Conservation (phyloP, 257 asterid genomes). For the Parsonsia alboflavescens region DNA sequence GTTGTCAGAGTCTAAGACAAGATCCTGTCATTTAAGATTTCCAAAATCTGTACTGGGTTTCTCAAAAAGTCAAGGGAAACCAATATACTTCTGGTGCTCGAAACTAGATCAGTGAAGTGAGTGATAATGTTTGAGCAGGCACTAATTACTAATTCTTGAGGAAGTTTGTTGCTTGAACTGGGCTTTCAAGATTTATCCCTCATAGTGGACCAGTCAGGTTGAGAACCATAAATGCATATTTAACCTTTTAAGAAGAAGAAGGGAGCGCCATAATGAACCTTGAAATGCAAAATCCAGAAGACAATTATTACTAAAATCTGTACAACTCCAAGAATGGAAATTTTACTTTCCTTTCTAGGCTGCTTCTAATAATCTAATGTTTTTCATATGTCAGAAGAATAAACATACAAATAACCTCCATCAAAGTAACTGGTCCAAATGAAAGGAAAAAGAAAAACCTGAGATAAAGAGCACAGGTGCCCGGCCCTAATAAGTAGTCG, state of each 20-base stretch:
- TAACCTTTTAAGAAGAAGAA: background rate
- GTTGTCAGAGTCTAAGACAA: too few species aligned
- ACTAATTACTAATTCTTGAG: background rate
- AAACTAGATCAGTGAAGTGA: background rate
- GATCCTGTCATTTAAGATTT: background rate
- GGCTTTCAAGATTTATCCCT: background rate
- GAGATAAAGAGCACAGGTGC: constrained; percentile 77
- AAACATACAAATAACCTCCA: background rate
- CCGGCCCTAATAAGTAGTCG: constrained; percentile 80
- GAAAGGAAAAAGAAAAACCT: constrained; percentile 42
- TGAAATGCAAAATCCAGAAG: background rate
- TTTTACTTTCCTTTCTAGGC: background rate
- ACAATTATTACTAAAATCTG: background rate
- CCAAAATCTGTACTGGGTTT: background rate
- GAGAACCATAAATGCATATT: background rate
- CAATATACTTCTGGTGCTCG: background rate
- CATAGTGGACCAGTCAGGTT: background rate
- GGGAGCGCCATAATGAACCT: background rate
- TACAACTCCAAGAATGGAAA: background rate
- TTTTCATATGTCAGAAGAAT: background rate
- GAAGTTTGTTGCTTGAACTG: background rate
- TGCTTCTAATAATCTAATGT: background rate
- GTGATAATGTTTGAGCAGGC: background rate
- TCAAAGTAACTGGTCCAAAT: background rate
- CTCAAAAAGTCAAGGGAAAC: background rate